A percentile compares a stretch with the other conserved stretches of the same genome.
Conservation (phyloP, 2,329 filamentous ascomycete species). For the Venturia asperata region DNA sequence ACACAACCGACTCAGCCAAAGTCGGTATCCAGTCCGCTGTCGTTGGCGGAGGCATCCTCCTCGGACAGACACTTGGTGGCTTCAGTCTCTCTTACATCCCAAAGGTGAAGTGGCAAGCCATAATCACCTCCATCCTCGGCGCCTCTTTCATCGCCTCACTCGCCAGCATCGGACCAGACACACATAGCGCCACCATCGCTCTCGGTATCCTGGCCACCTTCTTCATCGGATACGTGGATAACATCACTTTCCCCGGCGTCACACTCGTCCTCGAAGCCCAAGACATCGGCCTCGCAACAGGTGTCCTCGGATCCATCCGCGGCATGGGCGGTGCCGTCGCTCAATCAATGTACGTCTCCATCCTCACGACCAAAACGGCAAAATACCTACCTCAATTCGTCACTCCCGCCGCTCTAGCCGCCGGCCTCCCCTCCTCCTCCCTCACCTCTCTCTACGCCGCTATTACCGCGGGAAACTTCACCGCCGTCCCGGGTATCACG, state of each 20-base stretch:
- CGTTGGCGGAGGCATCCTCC: slow-evolving; percentile 38
- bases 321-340: slow-evolving; percentile 35
- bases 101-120: slow-evolving; percentile 32
- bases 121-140: slow-evolving; percentile 29
- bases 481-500: slow-evolving; percentile 24
- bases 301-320: slow-evolving; percentile 42
- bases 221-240: slow-evolving; percentile 36
- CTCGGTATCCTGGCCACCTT: slow-evolving; percentile 29
- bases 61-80: slow-evolving; percentile 36
- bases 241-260: slow-evolving; percentile 38
- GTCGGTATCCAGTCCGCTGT: slow-evolving; percentile 39
- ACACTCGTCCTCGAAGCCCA: slow-evolving; percentile 42
- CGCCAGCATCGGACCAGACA: slow-evolving; percentile 26
- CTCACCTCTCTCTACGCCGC: slow-evolving; percentile 26
- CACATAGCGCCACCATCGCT: slow-evolving; percentile 36
- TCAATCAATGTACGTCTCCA: slow-evolving; percentile 32
- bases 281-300: slow-evolving; percentile 41
- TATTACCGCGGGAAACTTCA: slow-evolving; percentile 25
- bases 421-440: slow-evolving; percentile 26
- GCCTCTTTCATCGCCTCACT: slow-evolving; percentile 33
- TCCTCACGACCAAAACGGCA: slow-evolving; percentile 28
- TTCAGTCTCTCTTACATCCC: slow-evolving; percentile 33
- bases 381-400: slow-evolving; percentile 26
- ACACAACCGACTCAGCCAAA: slow-evolving; percentile 33
- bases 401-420: slow-evolving; percentile 24